phyloP scores from a whole-genome alignment of 2,329 filamentous ascomycete genomes.

The Corniculantispora saksenae region DNA sequence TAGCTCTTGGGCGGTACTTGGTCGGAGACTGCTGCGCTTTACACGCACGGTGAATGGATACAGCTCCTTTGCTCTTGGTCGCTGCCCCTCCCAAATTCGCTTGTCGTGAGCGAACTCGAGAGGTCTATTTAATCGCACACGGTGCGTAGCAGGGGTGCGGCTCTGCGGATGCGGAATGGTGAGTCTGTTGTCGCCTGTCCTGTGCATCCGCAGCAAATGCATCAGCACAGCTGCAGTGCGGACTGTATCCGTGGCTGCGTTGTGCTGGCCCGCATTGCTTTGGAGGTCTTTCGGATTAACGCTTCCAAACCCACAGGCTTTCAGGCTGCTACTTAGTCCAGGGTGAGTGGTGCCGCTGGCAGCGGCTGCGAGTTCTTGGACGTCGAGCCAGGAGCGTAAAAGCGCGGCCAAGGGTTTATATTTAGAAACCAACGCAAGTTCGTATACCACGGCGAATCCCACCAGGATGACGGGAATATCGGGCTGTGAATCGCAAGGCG shows the following conservation, averaged over 20 bases:
- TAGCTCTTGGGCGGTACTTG: no score
- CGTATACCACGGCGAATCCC: no score
- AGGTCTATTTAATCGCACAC: no score
- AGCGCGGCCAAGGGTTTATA: no score
- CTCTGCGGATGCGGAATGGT: background rate
- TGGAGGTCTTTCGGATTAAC: background rate
- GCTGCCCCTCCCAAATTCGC: background rate
- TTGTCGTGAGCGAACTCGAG: no score
- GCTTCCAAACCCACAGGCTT: background rate
- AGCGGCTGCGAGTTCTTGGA: constrained; percentile 2
- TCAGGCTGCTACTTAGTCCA: constrained; percentile 1
- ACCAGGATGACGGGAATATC: no score
- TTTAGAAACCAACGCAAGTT: no score
- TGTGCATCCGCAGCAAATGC: background rate
- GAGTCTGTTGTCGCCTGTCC: no score
- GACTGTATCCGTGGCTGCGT: constrained; percentile 1
- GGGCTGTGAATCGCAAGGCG: no score
- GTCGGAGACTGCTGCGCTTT: no score
- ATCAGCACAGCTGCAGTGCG: background rate
- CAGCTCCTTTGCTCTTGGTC: constrained; percentile 4
- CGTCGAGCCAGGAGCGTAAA: constrained; percentile 14
- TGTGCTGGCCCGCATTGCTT: background rate
- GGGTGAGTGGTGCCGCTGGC: background rate
- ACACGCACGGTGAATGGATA: constrained; percentile 10
- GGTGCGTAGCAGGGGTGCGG: background rate